A percentile compares a stretch with the other conserved stretches of the same genome.
phyloP scores from a whole-genome alignment of 2,329 filamentous ascomycete genomes.

The Beauveria caledonica region DNA sequence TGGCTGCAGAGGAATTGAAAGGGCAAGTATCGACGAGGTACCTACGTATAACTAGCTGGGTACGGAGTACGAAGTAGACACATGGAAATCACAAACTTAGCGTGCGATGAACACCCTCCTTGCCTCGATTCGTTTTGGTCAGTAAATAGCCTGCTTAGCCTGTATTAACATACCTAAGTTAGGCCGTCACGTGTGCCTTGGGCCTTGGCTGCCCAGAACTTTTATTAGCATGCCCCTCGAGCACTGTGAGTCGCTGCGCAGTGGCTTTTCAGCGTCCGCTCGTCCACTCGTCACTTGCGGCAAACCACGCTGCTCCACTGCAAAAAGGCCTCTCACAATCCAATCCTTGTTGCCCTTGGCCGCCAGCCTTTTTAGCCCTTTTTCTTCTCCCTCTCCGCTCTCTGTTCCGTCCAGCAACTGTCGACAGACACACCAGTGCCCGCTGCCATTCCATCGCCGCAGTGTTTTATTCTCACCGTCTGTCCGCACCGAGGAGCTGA shows the following conservation, averaged over 20 bases:
- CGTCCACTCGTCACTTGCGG: not conserved
- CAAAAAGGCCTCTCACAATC: conserved; percentile 9
- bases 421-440: not conserved
- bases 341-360: conserved; percentile 4
- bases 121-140: too few relatives aligned
- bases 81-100: too few relatives aligned
- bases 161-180: not conserved
- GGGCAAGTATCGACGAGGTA: too few relatives aligned
- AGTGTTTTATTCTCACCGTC: not conserved
- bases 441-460: not conserved
- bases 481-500: not conserved
- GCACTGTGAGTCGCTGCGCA: not conserved
- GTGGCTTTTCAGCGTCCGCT: not conserved
- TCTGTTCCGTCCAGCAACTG: not conserved
- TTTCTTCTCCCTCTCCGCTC: not conserved
- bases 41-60: too few relatives aligned
- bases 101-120: too few relatives aligned
- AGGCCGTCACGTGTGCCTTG: conserved; percentile 4
- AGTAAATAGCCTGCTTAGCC: too few relatives aligned
- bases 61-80: too few relatives aligned
- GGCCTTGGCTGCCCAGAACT: not conserved
- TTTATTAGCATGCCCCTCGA: too few relatives aligned
- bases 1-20: too few relatives aligned
- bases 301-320: conserved; percentile 9
- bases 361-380: conserved; percentile 9